Conservation (phyloP, 2,329 filamentous ascomycete genomes). For the Paecilomyces variotii region DNA sequence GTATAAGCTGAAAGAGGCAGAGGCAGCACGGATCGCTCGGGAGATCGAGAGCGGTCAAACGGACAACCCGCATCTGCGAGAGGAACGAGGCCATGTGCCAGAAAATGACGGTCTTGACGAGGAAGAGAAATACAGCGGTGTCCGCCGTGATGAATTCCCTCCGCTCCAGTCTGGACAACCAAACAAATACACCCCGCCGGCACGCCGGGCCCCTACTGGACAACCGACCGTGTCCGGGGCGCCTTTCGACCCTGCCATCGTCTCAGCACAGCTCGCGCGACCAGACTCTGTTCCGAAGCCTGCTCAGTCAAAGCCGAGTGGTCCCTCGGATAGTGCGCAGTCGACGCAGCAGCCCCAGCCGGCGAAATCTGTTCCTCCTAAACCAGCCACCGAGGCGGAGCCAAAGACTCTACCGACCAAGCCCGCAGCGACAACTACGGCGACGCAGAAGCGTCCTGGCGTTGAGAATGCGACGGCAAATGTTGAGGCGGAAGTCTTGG, state of each 20-base stretch:
- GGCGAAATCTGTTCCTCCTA: conserved; percentile 14
- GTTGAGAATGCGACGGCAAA: conserved; percentile 49
- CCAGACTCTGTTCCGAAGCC: conserved; percentile 31
- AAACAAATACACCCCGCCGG: conserved; percentile 85
- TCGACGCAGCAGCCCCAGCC: conserved; percentile 10
- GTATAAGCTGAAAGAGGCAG: conserved; percentile 68
- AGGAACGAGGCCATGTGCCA: conserved; percentile 69
- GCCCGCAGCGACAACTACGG: conserved; percentile 38
- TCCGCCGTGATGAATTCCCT: conserved; percentile 64
- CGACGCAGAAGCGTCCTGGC: conserved; percentile 30
- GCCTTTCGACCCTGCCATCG: conserved; percentile 80
- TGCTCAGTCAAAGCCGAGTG: conserved; percentile 18
- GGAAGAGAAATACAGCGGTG: conserved; percentile 95
- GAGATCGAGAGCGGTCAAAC: conserved; percentile 76
- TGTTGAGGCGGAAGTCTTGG: conserved; percentile 53
- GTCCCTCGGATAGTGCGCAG: conserved; percentile 12
- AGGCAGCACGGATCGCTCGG: conserved; percentile 73
- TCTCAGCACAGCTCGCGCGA: conserved; percentile 67
- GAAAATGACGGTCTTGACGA: conserved; percentile 67
- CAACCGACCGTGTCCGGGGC: conserved; percentile 67
- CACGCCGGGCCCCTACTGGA: conserved; percentile 68
- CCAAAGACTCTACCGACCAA: conserved; percentile 18
- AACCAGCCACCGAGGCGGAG: conserved; percentile 16
- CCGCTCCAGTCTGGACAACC: conserved; percentile 53
- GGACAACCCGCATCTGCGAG: conserved; percentile 74